Percentiles rank a stretch among this genome's conserved stretches.
phyloP scores from a whole-genome alignment of 306 rosid species.

The Hippophae rhamnoides region DNA sequence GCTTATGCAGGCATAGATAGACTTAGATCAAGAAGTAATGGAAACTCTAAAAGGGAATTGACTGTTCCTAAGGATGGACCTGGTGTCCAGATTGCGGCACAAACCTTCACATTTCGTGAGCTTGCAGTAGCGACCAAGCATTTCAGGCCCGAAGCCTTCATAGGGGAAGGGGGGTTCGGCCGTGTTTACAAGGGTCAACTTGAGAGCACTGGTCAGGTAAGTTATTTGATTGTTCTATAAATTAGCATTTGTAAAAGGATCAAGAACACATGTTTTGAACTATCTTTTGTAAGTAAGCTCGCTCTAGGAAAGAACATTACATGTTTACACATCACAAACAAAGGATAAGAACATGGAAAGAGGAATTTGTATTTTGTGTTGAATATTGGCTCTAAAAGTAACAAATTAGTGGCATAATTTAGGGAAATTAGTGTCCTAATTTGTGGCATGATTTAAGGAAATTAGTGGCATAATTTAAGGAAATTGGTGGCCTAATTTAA shows the following conservation, averaged over 20 bases:
- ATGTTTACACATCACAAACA: too few species aligned
- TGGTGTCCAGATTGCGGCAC: conserved; percentile 68
- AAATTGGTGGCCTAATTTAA: too few species aligned
- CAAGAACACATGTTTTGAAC: too few species aligned
- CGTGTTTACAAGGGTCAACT: conserved; percentile 83
- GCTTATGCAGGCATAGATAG: conserved; percentile 51
- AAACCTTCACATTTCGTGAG: conserved; percentile 80
- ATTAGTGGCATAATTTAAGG: too few species aligned
- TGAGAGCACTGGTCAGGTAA: conserved; percentile 77
- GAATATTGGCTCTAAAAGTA: too few species aligned
- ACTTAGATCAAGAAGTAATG: conserved; percentile 52
- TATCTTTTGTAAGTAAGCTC: too few species aligned
- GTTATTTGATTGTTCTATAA: conserved; percentile 1
- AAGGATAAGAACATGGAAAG: too few species aligned
- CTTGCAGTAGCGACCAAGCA: conserved; percentile 71
- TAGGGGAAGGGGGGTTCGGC: conserved; percentile 96
- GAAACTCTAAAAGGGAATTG: conserved; percentile 51
- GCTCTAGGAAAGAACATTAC: too few species aligned
- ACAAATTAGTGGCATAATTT: too few species aligned
- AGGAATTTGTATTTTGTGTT: too few species aligned
- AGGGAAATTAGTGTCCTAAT: too few species aligned
- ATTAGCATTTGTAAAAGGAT: neutral
- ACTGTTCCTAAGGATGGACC: conserved; percentile 52
- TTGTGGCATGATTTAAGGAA: too few species aligned
- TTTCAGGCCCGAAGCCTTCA: conserved; percentile 66